A percentile compares a stretch with the other conserved stretches of the same genome.
phyloP scores from a whole-genome alignment of 306 rosid species.

The Gynostemma pentaphyllum region DNA sequence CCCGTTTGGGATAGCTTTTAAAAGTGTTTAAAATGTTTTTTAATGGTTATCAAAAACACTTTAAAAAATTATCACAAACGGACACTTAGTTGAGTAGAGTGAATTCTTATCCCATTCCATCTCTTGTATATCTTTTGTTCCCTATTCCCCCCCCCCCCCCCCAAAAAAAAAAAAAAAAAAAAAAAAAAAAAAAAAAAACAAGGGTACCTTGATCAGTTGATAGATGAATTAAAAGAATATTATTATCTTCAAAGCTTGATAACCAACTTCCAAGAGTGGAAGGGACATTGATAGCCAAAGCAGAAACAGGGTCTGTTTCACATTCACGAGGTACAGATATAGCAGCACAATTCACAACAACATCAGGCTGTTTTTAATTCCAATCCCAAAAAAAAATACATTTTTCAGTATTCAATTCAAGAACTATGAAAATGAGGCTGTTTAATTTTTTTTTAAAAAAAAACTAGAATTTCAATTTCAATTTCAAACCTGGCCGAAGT shows the following conservation, averaged over 20 bases:
- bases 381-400: conserved; percentile 15
- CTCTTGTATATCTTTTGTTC: neutral
- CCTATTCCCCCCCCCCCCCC: no score
- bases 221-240: conserved; percentile 58
- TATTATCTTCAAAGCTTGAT: conserved; percentile 35
- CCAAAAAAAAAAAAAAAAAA: no score
- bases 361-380: conserved; percentile 89
- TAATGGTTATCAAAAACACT: no score
- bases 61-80: no score
- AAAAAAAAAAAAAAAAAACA: neutral
- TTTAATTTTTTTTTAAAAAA: no score
- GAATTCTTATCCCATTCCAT: neutral
- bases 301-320: conserved; percentile 61
- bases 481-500: conserved; percentile 79
- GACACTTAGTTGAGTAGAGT: no score
- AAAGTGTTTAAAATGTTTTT: no score
- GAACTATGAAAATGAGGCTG: neutral
- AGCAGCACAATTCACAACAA: conserved; percentile 85
- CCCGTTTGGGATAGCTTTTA: no score
- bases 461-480: no score
- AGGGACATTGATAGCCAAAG: conserved; percentile 73
- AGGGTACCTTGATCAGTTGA: conserved; percentile 88
- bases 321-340: conserved; percentile 80
- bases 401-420: conserved; percentile 16
- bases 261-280: conserved; percentile 68